These are phyloP conservation scores for Escovopsis sp. DNA, from an alignment of 2,329 filamentous ascomycete genomes.

Conservation along the genomic window DNA sequence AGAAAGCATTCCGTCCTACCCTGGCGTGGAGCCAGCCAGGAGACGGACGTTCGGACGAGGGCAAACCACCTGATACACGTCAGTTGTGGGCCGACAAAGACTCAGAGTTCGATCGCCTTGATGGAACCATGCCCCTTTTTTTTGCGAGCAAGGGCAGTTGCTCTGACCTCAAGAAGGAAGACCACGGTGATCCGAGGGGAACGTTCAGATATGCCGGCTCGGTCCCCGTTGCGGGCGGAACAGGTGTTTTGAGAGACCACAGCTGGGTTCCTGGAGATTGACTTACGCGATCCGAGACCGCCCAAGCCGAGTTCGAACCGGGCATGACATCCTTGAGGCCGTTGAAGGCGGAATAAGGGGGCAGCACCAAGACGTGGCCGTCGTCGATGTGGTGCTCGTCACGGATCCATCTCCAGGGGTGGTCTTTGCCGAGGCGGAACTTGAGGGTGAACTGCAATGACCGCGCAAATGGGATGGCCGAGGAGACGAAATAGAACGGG, in stretches of 20 bases:
- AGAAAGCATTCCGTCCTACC: constrained; percentile 52
- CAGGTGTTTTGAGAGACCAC: constrained; percentile 49
- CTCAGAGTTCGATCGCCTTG: too few species aligned
- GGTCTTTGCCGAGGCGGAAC: constrained; percentile 38
- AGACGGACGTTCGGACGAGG: constrained; percentile 61
- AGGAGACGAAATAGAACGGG: constrained; percentile 39
- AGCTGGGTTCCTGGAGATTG: constrained; percentile 55
- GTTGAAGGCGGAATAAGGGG: constrained; percentile 16
- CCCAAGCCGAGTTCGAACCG: constrained; percentile 40
- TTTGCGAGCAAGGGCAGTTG: too few species aligned
- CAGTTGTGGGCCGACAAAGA: too few species aligned
- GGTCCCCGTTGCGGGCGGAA: constrained; percentile 41
- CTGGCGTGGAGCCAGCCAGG: constrained; percentile 84
- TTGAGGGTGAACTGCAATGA: constrained; percentile 55
- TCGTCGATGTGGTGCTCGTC: constrained; percentile 49
- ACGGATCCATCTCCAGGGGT: constrained; percentile 56
- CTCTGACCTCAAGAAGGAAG: constrained; percentile 33
- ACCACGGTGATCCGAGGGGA: constrained; percentile 49
- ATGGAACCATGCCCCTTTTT: too few species aligned
- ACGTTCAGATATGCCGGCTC: constrained; percentile 42
- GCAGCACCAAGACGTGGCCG: constrained; percentile 41
- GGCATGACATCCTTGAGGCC: constrained; percentile 41
- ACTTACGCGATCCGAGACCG: constrained; percentile 39
- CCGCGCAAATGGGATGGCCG: constrained; percentile 30
- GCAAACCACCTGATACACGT: constrained; percentile 53